Percentiles rank a stretch among this genome's conserved stretches.
Evolutionary conservation across 2,329 filamentous ascomycete species (phyloP).

Genomic region (Colletotrichum gigasporum): DNA sequence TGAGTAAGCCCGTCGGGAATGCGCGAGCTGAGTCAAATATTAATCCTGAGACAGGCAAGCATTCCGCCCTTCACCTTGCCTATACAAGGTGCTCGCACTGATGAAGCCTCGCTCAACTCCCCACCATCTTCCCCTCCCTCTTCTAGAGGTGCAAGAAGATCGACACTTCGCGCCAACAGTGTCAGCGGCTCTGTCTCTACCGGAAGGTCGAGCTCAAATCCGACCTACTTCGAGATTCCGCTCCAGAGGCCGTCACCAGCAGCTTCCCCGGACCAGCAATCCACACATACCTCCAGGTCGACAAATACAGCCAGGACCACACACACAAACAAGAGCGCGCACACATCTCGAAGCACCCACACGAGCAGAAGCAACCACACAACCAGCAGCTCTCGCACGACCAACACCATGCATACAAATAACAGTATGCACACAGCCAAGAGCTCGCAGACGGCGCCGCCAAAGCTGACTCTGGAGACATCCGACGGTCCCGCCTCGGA

Average conservation of each 20-base stretch:
- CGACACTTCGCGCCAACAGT: slow-evolving; percentile 28
- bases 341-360: slow-evolving; percentile 18
- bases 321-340: not conserved
- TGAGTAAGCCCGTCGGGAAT: slow-evolving; percentile 51
- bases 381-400: slow-evolving; percentile 7
- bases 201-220: slow-evolving; percentile 26
- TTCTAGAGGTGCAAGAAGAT: slow-evolving; percentile 24
- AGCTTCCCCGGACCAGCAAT: slow-evolving; percentile 20
- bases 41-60: slow-evolving; percentile 23
- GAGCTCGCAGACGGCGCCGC: slow-evolving; percentile 8
- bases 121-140: slow-evolving; percentile 37
- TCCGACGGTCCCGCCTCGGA: slow-evolving; percentile 15
- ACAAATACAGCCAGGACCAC: slow-evolving; percentile 4
- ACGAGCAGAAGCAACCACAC: slow-evolving; percentile 22
- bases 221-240: slow-evolving; percentile 38
- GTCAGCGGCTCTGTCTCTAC: slow-evolving; percentile 28
- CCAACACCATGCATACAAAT: slow-evolving; percentile 7
- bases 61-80: slow-evolving; percentile 34
- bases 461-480: slow-evolving; percentile 26
- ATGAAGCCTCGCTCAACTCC: slow-evolving; percentile 31
- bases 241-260: slow-evolving; percentile 17
- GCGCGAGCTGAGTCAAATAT: not conserved
- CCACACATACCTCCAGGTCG: slow-evolving; percentile 4
- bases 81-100: slow-evolving; percentile 33
- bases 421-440: not conserved